phyloP scores from a whole-genome alignment of 176 grass and related monocot species.

The Tillandsia fasciculata region DNA sequence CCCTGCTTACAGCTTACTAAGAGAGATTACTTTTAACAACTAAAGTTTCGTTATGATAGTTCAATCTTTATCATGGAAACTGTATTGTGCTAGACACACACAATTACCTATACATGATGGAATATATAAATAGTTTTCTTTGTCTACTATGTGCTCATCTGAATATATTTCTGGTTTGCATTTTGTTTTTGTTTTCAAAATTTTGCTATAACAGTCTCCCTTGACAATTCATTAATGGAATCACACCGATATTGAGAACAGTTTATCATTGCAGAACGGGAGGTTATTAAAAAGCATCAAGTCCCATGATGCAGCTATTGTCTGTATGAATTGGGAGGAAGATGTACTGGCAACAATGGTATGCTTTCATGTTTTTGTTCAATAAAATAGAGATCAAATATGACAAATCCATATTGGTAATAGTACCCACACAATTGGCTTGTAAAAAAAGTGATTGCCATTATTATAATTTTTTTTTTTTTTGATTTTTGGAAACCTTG shows the following conservation, averaged over 20 bases:
- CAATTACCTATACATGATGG: neutral
- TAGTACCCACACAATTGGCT: no score
- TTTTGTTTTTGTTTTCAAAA: neutral
- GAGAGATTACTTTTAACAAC: neutral
- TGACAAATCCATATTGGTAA: neutral
- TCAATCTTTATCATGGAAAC: neutral
- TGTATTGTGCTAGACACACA: neutral
- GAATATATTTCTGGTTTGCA: neutral
- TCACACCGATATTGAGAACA: neutral
- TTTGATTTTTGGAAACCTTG: no score
- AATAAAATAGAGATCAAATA: neutral
- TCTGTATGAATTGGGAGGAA: slow-evolving; percentile 93
- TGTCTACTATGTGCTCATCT: neutral
- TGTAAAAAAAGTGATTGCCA: no score
- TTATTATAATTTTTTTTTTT: no score
- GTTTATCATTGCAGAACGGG: slow-evolving; percentile 66
- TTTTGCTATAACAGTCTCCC: neutral
- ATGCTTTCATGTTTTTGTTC: slow-evolving; percentile 14
- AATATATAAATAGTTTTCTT: neutral
- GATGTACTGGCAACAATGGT: slow-evolving; percentile 45
- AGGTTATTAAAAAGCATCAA: slow-evolving; percentile 76
- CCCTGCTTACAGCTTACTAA: no score
- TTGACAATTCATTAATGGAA: neutral
- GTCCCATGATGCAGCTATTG: slow-evolving; percentile 57
- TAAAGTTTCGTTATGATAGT: neutral